Conservation (phyloP, 2,329 filamentous ascomycete genomes). For the Penicillium occitanis region DNA sequence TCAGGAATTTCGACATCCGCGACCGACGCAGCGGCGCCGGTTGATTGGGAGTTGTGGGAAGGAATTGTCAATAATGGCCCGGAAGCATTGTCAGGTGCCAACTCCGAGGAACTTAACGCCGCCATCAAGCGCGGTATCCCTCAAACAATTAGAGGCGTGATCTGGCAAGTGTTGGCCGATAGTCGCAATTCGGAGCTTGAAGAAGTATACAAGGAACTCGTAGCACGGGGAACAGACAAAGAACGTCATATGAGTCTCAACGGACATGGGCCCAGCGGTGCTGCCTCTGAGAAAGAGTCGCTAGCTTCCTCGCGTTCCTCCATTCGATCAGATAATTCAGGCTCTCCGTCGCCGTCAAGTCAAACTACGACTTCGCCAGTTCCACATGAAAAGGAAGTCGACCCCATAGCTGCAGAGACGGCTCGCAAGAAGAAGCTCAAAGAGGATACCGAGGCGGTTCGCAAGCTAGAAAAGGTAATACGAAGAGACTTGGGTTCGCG, state of each 20-base stretch:
- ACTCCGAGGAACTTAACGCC: conserved; percentile 81
- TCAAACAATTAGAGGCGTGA: conserved; percentile 91
- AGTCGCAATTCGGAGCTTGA: conserved; percentile 93
- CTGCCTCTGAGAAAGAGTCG: conserved; percentile 61
- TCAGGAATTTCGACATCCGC: conserved; percentile 74
- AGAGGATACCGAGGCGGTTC: conserved; percentile 69
- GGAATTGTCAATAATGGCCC: conserved; percentile 92
- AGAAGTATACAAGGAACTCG: conserved; percentile 77
- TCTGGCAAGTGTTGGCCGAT: conserved; percentile 96
- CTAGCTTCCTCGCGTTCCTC: conserved; percentile 79
- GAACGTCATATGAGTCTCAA: conserved; percentile 61
- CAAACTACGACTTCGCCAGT: conserved; percentile 56
- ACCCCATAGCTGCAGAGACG: conserved; percentile 63
- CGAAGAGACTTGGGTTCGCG: conserved; percentile 85
- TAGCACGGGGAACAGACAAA: conserved; percentile 76
- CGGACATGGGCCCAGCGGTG: conserved; percentile 53
- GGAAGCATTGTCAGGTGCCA: conserved; percentile 80
- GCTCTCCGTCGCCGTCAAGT: conserved; percentile 56
- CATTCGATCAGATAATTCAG: conserved; percentile 73
- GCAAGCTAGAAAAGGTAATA: conserved; percentile 88
- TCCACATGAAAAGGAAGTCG: conserved; percentile 61
- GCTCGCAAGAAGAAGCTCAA: conserved; percentile 77
- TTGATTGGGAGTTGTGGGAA: conserved; percentile 99
- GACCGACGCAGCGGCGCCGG: conserved; percentile 63
- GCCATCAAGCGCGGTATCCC: conserved; percentile 94